phyloP scores from a whole-genome alignment of 164 flowering plant species.

The Tinospora cordifolia region DNA sequence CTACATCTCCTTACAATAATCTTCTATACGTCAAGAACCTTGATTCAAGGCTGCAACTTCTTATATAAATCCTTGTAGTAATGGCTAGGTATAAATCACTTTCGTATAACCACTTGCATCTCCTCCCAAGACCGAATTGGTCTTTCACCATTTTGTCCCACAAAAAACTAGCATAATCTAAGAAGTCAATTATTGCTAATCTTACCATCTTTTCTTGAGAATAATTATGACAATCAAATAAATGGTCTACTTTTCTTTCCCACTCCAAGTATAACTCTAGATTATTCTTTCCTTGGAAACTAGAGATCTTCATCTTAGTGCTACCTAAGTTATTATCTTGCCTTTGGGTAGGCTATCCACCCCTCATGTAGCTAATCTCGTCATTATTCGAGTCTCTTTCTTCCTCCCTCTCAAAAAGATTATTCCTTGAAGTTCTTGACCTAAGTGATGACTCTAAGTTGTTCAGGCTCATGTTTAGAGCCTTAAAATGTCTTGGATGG shows the following conservation, averaged over 20 bases:
- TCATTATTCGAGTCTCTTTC: no score
- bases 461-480: no score
- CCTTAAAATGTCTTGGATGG: no score
- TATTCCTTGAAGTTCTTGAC: no score
- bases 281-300: constrained; percentile 1
- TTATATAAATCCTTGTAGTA: neutral
- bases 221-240: constrained; percentile 7
- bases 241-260: neutral
- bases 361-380: no score
- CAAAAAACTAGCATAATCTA: neutral
- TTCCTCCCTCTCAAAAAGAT: no score
- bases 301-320: neutral
- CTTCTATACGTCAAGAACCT: neutral
- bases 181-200: neutral
- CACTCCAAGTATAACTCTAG: no score
- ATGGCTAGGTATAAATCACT: constrained; percentile 2
- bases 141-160: constrained; percentile 3
- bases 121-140: neutral
- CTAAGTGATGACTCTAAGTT: no score
- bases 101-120: neutral
- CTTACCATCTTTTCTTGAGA: neutral
- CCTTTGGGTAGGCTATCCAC: no score
- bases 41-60: neutral
- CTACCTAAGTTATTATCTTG: neutral
- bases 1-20: constrained; percentile 4